A percentile compares a stretch with the other conserved stretches of the same genome.
phyloP scores from a whole-genome alignment of 2,329 filamentous ascomycete species.

The Tolypocladium cylindrosporum region DNA sequence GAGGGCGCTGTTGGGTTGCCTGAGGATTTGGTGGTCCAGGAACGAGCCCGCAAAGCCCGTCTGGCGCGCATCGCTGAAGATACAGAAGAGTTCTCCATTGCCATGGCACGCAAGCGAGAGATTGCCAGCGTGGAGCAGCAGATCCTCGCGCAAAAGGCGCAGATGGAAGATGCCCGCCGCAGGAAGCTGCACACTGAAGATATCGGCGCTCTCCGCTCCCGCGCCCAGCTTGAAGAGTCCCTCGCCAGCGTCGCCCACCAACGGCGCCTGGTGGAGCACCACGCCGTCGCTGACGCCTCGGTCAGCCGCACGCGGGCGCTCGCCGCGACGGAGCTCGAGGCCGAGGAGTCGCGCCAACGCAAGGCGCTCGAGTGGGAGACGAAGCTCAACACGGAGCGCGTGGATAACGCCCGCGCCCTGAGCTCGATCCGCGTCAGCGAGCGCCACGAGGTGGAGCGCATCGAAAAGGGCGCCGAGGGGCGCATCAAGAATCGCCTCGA shows the following conservation, averaged over 20 bases:
- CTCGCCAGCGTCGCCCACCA: constrained; percentile 20
- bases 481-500: constrained; percentile 34
- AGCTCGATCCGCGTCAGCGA: constrained; percentile 39
- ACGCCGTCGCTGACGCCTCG: constrained; percentile 33
- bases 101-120: constrained; percentile 39
- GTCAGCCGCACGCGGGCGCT: constrained; percentile 32
- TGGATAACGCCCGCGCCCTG: constrained; percentile 38
- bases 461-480: constrained; percentile 36
- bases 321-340: constrained; percentile 35
- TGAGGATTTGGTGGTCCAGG: constrained; percentile 35
- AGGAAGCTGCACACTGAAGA: constrained; percentile 36
- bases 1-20: constrained; percentile 43
- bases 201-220: constrained; percentile 30
- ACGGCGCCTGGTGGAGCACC: constrained; percentile 34
- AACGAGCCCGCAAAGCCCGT: constrained; percentile 39
- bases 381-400: constrained; percentile 31
- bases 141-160: constrained; percentile 36
- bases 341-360: constrained; percentile 32
- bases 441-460: constrained; percentile 37
- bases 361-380: constrained; percentile 39
- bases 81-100: constrained; percentile 36
- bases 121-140: constrained; percentile 40
- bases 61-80: constrained; percentile 34
- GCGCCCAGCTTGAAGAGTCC: constrained; percentile 36
- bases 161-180: constrained; percentile 41